phyloP scores from a whole-genome alignment of 148 eudicot genomes.

The Spergularia marina region DNA sequence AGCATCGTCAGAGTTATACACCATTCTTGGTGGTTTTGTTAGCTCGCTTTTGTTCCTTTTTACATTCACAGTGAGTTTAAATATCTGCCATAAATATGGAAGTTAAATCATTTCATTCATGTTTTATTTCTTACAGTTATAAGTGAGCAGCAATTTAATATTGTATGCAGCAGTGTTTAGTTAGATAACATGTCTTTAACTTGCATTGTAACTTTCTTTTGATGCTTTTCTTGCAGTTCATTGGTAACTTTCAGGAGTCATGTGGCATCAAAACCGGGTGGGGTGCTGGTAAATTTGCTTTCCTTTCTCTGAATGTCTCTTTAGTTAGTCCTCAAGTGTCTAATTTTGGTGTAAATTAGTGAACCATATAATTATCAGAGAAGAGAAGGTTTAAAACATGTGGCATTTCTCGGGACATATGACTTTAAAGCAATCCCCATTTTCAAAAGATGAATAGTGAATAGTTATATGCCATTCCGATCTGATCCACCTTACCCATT shows the following conservation, averaged over 20 bases:
- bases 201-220: background rate
- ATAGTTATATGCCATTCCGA: background rate
- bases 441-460: background rate
- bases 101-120: background rate
- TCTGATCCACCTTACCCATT: background rate
- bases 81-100: background rate
- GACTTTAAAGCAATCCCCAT: background rate
- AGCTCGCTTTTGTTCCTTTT: conserved; percentile 67
- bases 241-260: conserved; percentile 81
- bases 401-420: background rate
- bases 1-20: conserved; percentile 78
- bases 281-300: conserved; percentile 69
- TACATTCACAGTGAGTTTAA: conserved; percentile 56
- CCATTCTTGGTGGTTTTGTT: conserved; percentile 86
- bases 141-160: background rate
- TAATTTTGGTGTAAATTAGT: background rate
- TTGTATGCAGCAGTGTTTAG: background rate
- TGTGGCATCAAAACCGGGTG: conserved; percentile 76
- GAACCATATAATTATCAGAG: background rate
- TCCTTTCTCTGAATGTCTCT: background rate
- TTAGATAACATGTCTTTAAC: background rate
- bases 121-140: background rate
- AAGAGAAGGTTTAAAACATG: background rate
- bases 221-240: conserved; percentile 48
- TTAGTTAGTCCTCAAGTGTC: background rate